Conservation (phyloP, 2,329 filamentous ascomycete species). For the Alternaria triticina region DNA sequence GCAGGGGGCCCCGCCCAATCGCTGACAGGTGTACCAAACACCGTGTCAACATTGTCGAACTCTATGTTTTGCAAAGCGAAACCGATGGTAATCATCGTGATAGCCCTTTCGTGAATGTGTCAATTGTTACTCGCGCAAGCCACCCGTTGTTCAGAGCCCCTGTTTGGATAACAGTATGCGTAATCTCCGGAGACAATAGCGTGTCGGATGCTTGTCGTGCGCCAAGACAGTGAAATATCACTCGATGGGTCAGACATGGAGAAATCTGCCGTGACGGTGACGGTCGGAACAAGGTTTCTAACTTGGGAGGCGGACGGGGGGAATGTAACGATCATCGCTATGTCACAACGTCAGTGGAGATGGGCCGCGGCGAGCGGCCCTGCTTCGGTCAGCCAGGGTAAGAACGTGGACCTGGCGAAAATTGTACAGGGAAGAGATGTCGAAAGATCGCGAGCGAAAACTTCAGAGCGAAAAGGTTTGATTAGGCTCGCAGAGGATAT, state of each 20-base stretch:
- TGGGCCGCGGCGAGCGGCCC: conserved; percentile 3
- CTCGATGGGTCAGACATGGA: conserved; percentile 6
- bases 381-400: conserved; percentile 8
- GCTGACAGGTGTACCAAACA: neutral
- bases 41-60: neutral
- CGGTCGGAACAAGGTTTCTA: neutral
- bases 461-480: conserved; percentile 8
- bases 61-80: neutral
- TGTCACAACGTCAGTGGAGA: conserved; percentile 12
- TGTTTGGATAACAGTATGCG: neutral
- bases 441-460: neutral
- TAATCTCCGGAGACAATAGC: conserved; percentile 8
- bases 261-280: neutral
- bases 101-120: neutral
- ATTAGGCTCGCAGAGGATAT: conserved; percentile 12
- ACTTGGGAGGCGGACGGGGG: neutral
- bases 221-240: conserved; percentile 7
- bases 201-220: neutral
- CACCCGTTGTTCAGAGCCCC: neutral
- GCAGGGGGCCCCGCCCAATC: conserved; percentile 20
- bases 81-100: neutral
- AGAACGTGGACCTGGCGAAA: conserved; percentile 8
- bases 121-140: neutral
- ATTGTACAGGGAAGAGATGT: conserved; percentile 8
- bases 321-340: conserved; percentile 3